Base-by-base conservation (phyloP, 768 basidiomycete species). In the Trametes villosa region DNA sequence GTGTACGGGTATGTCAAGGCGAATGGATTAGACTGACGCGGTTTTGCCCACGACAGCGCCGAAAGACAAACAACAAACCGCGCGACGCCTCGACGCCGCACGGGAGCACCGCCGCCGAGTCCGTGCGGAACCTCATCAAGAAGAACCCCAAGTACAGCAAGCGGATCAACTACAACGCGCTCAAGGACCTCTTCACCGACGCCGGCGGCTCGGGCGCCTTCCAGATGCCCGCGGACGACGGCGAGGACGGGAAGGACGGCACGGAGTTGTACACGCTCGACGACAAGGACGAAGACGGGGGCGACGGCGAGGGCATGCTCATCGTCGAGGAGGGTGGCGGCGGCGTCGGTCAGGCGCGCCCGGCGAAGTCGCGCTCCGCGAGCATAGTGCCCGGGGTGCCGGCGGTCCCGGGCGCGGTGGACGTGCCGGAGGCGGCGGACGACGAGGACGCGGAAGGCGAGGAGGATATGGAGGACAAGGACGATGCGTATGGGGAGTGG, bases 131-230 rank as follows among this genome's bases (percentile, higher is more conserved):
- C 59, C 80, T 96, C 34, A 79, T 94, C 67, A 89, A 90, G 78
- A 92, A 93, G 76, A 94, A 90, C 64, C 82, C 87, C 24, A 90
- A 86, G 69, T 94, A 95, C 75, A 94, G 91, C 75, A 92, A 92
- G 70, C 86, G 93, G 52, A 96, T 96, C 76, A 97, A 97, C 72
- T 97, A 96, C 71, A 89, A 92, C 66, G 93, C 92, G 0, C 83
- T 96, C 53, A 89, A 91, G 65, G 84, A 85, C 57, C 81, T 96
- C 12, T 92, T 96, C 71, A 66, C 65, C 38, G 62, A 65, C 50
- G 65, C 63, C 34, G 71, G 70, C 2, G 58, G 68, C 22, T 44
- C 59, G 18, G n/a, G n/a, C n/a, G n/a, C n/a, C n/a, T 63, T 63
- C 53, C 60, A 60, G 57, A 46, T 65, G 53, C 55, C 64, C 2